Percentiles rank a stretch among this genome's conserved stretches.
phyloP scores from a whole-genome alignment of 1,284 basidiomycete genomes.

The Cutaneotrichosporon cutaneum region DNA sequence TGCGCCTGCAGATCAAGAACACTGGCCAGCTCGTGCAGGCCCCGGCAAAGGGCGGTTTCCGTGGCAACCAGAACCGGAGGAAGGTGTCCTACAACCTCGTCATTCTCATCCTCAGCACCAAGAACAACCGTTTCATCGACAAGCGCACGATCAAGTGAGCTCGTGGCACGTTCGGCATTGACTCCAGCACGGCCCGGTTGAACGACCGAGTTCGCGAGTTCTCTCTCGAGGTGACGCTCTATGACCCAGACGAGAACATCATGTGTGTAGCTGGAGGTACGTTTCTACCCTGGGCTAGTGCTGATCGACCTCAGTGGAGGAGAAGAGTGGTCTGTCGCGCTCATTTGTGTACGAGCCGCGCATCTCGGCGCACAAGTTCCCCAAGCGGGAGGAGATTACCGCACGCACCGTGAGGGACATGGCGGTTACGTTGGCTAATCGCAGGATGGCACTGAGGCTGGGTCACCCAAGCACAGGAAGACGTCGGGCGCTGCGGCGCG shows the following conservation, averaged over 20 bases:
- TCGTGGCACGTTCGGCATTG: neutral
- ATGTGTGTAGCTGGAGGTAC: conserved; percentile 31
- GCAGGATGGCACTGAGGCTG: neutral
- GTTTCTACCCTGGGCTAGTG: neutral
- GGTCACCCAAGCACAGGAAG: neutral
- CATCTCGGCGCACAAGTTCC: conserved; percentile 25
- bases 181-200: conserved; percentile 27
- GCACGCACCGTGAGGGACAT: neutral
- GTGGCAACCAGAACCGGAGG: neutral
- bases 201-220: conserved; percentile 19
- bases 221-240: conserved; percentile 24
- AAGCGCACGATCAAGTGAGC: conserved; percentile 16
- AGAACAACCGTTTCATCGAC: conserved; percentile 25
- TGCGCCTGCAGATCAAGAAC: conserved; percentile 14
- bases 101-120: conserved; percentile 23
- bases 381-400: conserved; percentile 1
- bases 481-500: neutral
- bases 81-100: conserved; percentile 22
- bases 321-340: conserved; percentile 35
- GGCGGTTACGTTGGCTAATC: too few species aligned
- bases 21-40: neutral
- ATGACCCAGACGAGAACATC: conserved; percentile 24
- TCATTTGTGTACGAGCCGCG: conserved; percentile 31
- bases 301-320: conserved; percentile 34
- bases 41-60: neutral